These are phyloP conservation scores for Hypoxylon rubiginosum DNA, from an alignment of 2,329 filamentous ascomycete genomes.

Conservation along the genomic window DNA sequence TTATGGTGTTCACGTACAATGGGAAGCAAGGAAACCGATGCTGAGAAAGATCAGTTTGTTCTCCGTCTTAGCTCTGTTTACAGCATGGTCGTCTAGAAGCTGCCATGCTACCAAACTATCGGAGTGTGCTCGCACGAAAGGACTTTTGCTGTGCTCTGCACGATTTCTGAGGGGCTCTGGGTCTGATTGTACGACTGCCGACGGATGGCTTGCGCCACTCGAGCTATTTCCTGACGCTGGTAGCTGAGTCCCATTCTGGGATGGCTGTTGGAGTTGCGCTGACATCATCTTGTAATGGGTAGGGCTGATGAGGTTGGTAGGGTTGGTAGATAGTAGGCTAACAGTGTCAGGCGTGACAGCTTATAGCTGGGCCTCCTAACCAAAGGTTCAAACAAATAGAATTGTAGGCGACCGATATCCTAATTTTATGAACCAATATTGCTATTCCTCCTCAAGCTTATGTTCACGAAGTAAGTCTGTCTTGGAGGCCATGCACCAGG, in stretches of 20 bases:
- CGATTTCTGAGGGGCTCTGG: conserved; percentile 54
- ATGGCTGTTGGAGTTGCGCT: conserved; percentile 50
- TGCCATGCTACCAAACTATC: conserved; percentile 93
- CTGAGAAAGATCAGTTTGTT: conserved; percentile 94
- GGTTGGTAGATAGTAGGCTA: conserved; percentile 7
- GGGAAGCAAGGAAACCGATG: conserved; percentile 94
- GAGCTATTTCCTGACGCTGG: conserved; percentile 14
- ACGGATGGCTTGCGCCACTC: conserved; percentile 22
- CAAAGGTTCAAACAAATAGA: background rate
- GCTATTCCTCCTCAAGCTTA: conserved; percentile 15
- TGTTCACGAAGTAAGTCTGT: conserved; percentile 10
- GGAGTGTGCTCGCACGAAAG: conserved; percentile 78
- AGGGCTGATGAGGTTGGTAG: background rate
- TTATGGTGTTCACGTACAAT: conserved; percentile 73
- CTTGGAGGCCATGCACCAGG: conserved; percentile 22
- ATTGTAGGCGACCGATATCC: background rate
- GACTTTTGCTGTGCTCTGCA: conserved; percentile 59
- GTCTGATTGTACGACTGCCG: conserved; percentile 15
- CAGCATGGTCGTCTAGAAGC: conserved; percentile 81
- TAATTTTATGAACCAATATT: conserved; percentile 3
- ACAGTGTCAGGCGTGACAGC: conserved; percentile 6
- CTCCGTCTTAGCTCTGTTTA: conserved; percentile 81
- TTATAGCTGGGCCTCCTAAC: conserved; percentile 2
- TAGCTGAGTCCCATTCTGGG: conserved; percentile 30
- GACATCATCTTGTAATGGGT: conserved; percentile 49